Percentiles rank a stretch among this genome's conserved stretches.
Evolutionary conservation across 2,329 filamentous ascomycete species (phyloP).

Genomic region (Ophiostoma fasciatum): DNA sequence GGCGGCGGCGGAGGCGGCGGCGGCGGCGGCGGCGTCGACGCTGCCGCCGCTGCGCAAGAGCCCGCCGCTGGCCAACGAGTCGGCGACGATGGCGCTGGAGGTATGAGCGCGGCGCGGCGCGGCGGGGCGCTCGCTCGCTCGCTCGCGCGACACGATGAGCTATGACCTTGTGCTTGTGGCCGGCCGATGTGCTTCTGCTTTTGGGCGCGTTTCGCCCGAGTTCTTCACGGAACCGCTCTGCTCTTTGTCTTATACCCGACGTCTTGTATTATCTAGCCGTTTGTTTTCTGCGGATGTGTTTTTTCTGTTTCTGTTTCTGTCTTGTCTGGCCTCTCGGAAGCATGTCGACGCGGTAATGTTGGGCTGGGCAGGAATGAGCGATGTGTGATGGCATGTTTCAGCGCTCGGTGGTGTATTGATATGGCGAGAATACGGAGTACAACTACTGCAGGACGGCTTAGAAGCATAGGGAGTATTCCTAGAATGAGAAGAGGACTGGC

Average conservation of each 20-base stretch:
- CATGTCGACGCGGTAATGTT: background rate
- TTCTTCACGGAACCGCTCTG: too few relatives aligned
- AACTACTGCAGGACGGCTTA: too few relatives aligned
- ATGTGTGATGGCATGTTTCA: background rate
- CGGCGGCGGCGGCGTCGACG: background rate
- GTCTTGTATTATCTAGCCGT: conserved; percentile 14
- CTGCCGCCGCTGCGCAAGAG: conserved; percentile 15
- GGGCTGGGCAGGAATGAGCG: background rate
- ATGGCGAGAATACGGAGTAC: too few relatives aligned
- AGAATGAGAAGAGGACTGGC: too few relatives aligned
- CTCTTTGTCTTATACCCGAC: conserved; percentile 17
- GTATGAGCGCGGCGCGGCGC: too few relatives aligned
- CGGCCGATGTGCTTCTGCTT: conserved; percentile 8
- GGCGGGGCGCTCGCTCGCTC: too few relatives aligned
- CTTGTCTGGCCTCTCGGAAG: conserved; percentile 12
- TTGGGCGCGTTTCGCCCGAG: too few relatives aligned
- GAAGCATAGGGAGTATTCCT: too few relatives aligned
- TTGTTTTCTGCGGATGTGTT: background rate
- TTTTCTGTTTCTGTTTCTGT: conserved; percentile 9
- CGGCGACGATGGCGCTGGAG: conserved; percentile 16
- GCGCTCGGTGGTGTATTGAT: background rate
- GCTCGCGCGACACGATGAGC: too few relatives aligned
- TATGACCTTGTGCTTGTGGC: too few relatives aligned
- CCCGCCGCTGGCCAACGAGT: conserved; percentile 14
- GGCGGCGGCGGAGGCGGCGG: conserved; percentile 15